Percentiles rank a stretch among this genome's conserved stretches.
phyloP scores from a whole-genome alignment of 768 basidiomycete genomes.

The Tylopilus rubrobrunneus region DNA sequence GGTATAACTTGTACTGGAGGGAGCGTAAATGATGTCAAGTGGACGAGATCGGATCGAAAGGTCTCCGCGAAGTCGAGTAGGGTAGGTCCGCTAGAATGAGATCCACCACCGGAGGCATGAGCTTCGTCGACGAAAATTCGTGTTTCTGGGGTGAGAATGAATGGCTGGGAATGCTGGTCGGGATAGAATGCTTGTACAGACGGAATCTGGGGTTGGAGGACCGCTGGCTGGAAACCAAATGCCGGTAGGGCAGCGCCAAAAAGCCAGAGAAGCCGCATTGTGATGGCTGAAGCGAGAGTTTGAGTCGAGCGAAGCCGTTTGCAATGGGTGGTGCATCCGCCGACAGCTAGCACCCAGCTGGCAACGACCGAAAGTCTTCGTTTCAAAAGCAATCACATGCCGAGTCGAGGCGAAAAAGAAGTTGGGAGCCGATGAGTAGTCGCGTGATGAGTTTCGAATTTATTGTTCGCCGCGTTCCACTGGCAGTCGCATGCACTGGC shows the following conservation, averaged over 20 bases:
- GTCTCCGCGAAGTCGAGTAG: conserved; percentile 35
- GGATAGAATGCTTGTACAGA: conserved; percentile 33
- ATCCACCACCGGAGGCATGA: conserved; percentile 12
- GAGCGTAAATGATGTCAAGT: conserved; percentile 27
- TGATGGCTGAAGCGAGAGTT: neutral
- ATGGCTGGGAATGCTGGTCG: no score
- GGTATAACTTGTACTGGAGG: conserved; percentile 21
- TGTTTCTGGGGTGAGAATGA: conserved; percentile 25
- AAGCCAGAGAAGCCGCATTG: neutral
- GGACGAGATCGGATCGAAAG: conserved; percentile 34
- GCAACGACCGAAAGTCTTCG: neutral
- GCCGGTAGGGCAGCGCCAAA: neutral
- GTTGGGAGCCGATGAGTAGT: neutral
- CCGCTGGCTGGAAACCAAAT: neutral
- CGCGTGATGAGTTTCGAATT: neutral
- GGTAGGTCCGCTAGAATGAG: conserved; percentile 25
- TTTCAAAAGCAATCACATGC: neutral
- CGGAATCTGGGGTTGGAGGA: conserved; percentile 33
- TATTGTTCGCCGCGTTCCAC: no score
- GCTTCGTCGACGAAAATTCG: conserved; percentile 35
- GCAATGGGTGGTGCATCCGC: neutral
- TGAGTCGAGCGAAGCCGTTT: neutral
- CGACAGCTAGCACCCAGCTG: neutral
- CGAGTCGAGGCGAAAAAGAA: neutral
- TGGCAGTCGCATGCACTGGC: no score